Conservation (phyloP, 345 rosid genomes). For the Atalantia buxifolia region DNA sequence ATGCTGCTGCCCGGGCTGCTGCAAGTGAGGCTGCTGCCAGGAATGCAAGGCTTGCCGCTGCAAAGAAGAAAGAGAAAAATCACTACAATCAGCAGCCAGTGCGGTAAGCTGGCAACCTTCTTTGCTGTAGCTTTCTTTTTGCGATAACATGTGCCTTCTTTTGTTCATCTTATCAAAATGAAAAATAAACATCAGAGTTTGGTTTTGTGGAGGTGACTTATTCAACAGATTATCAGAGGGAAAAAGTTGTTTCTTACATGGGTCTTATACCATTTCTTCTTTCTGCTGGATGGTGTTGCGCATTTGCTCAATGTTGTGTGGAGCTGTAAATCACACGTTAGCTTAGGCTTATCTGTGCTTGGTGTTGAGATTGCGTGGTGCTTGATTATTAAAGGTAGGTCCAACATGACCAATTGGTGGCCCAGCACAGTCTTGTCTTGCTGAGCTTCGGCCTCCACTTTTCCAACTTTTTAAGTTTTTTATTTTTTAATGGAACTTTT, state of each 20-base stretch:
- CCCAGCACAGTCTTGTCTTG: neutral
- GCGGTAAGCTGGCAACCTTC: slow-evolving; percentile 31
- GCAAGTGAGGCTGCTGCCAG: slow-evolving; percentile 77
- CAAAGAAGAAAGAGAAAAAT: slow-evolving; percentile 89
- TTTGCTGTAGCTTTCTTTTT: slow-evolving; percentile 5
- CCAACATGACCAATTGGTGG: neutral
- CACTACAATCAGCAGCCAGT: slow-evolving; percentile 82
- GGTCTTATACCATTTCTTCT: neutral
- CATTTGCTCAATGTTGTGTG: neutral
- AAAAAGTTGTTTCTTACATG: slow-evolving; percentile 4
- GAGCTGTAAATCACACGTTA: neutral
- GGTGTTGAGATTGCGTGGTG: neutral
- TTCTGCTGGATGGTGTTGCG: neutral
- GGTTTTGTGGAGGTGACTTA: slow-evolving; percentile 18
- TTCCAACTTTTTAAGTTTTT: neutral
- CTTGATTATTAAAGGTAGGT: neutral
- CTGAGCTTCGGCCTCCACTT: too few species aligned
- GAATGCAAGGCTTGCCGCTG: slow-evolving; percentile 68
- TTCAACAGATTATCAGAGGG: slow-evolving; percentile 7
- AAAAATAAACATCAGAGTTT: slow-evolving; percentile 26
- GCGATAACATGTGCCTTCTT: slow-evolving; percentile 10
- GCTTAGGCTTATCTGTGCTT: neutral
- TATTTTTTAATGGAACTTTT: too few species aligned
- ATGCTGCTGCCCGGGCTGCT: slow-evolving; percentile 64
- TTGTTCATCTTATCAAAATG: slow-evolving; percentile 23